phyloP scores from a whole-genome alignment of 208 protist species.

The Naegleria lovaniensis region DNA sequence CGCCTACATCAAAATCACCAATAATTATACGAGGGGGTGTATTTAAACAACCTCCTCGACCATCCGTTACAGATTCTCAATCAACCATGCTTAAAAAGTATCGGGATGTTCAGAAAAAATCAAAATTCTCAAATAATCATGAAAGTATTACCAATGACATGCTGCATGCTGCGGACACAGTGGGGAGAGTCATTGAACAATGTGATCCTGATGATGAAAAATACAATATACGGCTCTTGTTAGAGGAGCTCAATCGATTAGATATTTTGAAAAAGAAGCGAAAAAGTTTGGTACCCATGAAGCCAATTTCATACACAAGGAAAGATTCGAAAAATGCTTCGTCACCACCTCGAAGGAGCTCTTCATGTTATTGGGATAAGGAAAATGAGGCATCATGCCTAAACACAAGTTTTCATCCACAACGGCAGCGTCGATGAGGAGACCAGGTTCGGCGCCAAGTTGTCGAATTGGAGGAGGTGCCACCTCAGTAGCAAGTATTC shows the following conservation, averaged over 20 bases:
- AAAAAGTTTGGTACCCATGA: background rate
- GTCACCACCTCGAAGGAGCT: background rate
- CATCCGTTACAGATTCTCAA: background rate
- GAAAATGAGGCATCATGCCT: background rate
- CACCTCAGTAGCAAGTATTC: background rate
- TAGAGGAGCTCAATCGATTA: background rate
- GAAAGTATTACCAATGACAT: background rate
- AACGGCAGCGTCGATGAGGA: background rate
- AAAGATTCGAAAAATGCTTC: background rate
- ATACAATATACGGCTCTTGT: background rate
- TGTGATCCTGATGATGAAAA: slow-evolving; percentile 4
- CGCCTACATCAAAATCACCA: too few relatives aligned
- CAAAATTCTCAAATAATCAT: background rate
- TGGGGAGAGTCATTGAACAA: background rate
- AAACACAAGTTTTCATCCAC: background rate
- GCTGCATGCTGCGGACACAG: background rate
- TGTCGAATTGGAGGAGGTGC: background rate
- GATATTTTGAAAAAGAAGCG: background rate
- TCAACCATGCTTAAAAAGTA: background rate
- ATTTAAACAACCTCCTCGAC: background rate
- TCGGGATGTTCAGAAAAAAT: background rate
- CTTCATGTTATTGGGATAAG: background rate
- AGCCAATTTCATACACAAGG: background rate
- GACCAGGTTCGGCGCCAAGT: background rate
- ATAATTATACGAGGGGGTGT: too few relatives aligned